Evolutionary conservation across 352 stramenopile genomes (phyloP).

Genomic region (Phytophthora pini): DNA sequence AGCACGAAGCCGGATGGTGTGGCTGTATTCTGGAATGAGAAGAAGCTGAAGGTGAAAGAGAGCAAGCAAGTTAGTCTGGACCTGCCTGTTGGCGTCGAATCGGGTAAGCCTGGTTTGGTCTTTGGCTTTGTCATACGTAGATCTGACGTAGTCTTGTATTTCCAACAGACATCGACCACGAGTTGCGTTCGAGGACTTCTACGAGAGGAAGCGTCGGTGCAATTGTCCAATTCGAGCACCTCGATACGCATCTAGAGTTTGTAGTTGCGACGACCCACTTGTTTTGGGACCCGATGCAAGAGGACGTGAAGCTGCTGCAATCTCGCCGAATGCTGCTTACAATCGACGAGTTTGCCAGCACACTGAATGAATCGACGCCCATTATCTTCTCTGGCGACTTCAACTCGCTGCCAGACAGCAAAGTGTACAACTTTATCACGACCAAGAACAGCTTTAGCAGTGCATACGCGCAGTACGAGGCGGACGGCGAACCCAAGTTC

Average conservation of each 20-base stretch:
- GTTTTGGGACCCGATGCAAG: constrained; percentile 85
- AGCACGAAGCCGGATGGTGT: constrained; percentile 69
- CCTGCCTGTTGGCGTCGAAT: constrained; percentile 55
- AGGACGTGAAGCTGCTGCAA: constrained; percentile 87
- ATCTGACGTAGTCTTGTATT: neutral
- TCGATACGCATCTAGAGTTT: constrained; percentile 46
- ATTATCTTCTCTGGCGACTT: constrained; percentile 83
- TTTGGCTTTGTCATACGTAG: neutral
- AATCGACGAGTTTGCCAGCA: constrained; percentile 45
- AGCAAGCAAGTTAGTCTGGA: constrained; percentile 59
- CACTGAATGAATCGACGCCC: constrained; percentile 23
- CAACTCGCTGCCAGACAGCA: constrained; percentile 81
- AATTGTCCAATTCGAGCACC: constrained; percentile 60
- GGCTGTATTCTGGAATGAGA: constrained; percentile 74
- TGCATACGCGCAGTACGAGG: constrained; percentile 61
- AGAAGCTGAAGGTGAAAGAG: constrained; percentile 51
- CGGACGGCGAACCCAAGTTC: constrained; percentile 62
- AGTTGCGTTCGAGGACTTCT: constrained; percentile 55
- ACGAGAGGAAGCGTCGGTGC: constrained; percentile 67
- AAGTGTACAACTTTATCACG: constrained; percentile 74
- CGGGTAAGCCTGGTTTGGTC: constrained; percentile 38
- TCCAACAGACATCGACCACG: constrained; percentile 51
- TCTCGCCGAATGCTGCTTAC: constrained; percentile 56
- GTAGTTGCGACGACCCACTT: constrained; percentile 84
- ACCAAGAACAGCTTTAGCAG: constrained; percentile 47